Conservation (phyloP, 2,329 filamentous ascomycete genomes). For the Fusarium agapanthi region DNA sequence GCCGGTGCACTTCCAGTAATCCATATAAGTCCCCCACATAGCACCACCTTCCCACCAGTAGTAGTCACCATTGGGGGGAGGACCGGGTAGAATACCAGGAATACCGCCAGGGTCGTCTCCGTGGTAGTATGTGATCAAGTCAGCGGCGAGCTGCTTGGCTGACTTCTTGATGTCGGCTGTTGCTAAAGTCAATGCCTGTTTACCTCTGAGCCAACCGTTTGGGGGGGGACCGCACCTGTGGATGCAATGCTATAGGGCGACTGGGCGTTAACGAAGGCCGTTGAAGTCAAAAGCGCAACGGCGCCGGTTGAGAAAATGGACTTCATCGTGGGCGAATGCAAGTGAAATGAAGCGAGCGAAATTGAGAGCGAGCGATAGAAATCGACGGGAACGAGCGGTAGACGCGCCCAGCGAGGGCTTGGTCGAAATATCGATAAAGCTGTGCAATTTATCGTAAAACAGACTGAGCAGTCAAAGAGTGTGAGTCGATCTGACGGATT, state of each 20-base stretch:
- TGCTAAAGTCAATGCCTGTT: conserved; percentile 21
- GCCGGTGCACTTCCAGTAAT: conserved; percentile 71
- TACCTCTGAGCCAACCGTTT: background rate
- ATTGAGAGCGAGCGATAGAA: background rate
- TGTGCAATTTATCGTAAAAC: conserved; percentile 2
- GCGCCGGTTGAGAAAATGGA: conserved; percentile 27
- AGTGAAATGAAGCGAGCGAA: conserved; percentile 14
- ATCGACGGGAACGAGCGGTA: conserved; percentile 17
- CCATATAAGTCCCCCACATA: conserved; percentile 69
- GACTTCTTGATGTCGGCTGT: conserved; percentile 52
- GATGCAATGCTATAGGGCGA: conserved; percentile 38
- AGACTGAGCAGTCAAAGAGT: conserved; percentile 3
- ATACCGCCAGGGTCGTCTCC: conserved; percentile 56
- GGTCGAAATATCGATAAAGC: background rate
- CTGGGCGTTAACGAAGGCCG: conserved; percentile 35
- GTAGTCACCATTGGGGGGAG: conserved; percentile 57
- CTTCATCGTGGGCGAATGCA: conserved; percentile 32
- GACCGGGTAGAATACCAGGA: conserved; percentile 59
- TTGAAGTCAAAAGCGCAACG: conserved; percentile 36
- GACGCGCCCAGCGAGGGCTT: conserved; percentile 29
- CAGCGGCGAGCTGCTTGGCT: conserved; percentile 52
- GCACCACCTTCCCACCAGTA: conserved; percentile 75
- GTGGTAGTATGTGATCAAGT: conserved; percentile 57
- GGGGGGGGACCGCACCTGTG: conserved; percentile 28
- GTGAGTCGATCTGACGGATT: background rate